These are phyloP conservation scores for Rhinocladiella mackenziei DNA, from an alignment of 2,329 filamentous ascomycete species.

Conservation along the genomic window DNA sequence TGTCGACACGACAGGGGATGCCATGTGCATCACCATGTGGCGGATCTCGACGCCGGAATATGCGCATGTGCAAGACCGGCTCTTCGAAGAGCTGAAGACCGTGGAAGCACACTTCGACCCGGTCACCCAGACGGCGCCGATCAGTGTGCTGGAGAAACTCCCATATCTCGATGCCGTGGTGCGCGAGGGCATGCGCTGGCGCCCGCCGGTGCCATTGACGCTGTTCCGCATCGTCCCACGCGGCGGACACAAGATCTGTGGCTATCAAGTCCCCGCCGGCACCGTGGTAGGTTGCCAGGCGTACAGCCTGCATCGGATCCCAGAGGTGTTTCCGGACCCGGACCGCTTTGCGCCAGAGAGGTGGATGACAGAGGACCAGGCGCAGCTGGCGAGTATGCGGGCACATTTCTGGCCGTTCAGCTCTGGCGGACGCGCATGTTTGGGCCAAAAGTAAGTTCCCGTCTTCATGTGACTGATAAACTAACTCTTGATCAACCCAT, in stretches of 20 bases:
- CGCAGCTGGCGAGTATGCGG: background rate
- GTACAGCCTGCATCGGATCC: constrained; percentile 51
- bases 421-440: too few relatives aligned
- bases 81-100: constrained; percentile 42
- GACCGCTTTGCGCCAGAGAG: constrained; percentile 46
- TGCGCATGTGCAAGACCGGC: constrained; percentile 41
- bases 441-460: too few relatives aligned
- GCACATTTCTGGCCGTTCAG: background rate
- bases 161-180: constrained; percentile 46
- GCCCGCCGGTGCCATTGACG: constrained; percentile 39
- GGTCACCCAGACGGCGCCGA: constrained; percentile 21
- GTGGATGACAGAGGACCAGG: constrained; percentile 40
- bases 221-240: constrained; percentile 38
- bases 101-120: constrained; percentile 28
- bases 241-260: constrained; percentile 34
- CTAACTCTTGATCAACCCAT: too few relatives aligned
- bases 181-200: constrained; percentile 47
- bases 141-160: constrained; percentile 36
- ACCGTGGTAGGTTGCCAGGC: constrained; percentile 40
- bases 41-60: constrained; percentile 60
- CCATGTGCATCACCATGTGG: constrained; percentile 67
- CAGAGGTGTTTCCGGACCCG: constrained; percentile 46
- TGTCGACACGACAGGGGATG: constrained; percentile 70
- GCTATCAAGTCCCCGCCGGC: constrained; percentile 35
- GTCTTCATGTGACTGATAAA: too few relatives aligned